These are phyloP conservation scores for Gossypium schwendimanii DNA, from an alignment of 441 rosid species.

Conservation along the genomic window DNA sequence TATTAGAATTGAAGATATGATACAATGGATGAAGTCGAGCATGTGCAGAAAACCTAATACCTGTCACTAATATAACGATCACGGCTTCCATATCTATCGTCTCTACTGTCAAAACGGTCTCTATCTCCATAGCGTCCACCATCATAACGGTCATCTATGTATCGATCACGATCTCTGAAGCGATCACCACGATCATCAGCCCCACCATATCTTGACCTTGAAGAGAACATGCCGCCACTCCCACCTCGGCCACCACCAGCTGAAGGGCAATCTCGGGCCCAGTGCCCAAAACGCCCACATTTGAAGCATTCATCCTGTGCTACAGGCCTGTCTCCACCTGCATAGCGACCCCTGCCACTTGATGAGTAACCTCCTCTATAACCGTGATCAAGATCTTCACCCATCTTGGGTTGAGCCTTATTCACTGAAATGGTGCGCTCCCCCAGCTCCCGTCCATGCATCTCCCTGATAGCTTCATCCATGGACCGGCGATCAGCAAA, in stretches of 20 bases:
- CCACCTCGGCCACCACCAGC: constrained; percentile 77
- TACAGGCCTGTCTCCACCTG: constrained; percentile 61
- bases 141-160: constrained; percentile 73
- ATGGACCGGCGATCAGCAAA: constrained; percentile 82
- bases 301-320: constrained; percentile 89
- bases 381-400: constrained; percentile 71
- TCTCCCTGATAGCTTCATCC: constrained; percentile 92
- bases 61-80: constrained; percentile 74
- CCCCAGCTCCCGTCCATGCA: constrained; percentile 90
- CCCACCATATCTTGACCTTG: constrained; percentile 72
- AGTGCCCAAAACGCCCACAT: constrained; percentile 85
- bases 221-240: constrained; percentile 52
- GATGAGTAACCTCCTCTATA: constrained; percentile 70
- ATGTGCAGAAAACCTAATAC: constrained; percentile 26
- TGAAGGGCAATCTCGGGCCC: constrained; percentile 96
- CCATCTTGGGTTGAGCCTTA: constrained; percentile 89
- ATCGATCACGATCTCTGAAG: constrained; percentile 69
- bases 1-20: background rate
- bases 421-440: constrained; percentile 88
- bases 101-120: constrained; percentile 72
- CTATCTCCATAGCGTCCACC: constrained; percentile 75
- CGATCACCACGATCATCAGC: constrained; percentile 65
- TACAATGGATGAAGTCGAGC: background rate
- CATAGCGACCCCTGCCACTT: constrained; percentile 59
- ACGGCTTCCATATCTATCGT: constrained; percentile 51